A percentile compares a stretch with the other conserved stretches of the same genome.
These are phyloP conservation scores for Darksidea phi DNA, from an alignment of 495 filamentous ascomycete genomes.

Conservation along the genomic window DNA sequence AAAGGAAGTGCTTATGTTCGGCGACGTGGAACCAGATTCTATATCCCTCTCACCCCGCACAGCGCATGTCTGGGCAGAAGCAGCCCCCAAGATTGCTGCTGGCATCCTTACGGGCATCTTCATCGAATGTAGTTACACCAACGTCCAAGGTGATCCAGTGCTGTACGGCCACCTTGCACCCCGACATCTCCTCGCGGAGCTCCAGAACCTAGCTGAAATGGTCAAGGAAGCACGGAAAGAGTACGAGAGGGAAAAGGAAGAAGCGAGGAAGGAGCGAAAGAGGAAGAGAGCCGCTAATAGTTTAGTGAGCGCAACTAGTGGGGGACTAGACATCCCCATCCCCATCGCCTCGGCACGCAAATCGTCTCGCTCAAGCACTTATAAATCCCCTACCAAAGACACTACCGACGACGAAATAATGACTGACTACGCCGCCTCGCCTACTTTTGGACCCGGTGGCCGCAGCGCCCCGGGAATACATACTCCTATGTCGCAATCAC, in stretches of 20 bases:
- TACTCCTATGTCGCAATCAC: not conserved
- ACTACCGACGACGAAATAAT: constrained; percentile 30
- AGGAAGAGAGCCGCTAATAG: constrained; percentile 39
- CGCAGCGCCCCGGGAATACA: constrained; percentile 8
- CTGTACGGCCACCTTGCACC: constrained; percentile 90
- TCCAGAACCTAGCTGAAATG: constrained; percentile 65
- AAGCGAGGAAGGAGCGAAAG: constrained; percentile 34
- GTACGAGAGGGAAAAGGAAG: constrained; percentile 35
- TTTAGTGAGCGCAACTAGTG: not conserved
- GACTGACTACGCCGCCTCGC: constrained; percentile 23
- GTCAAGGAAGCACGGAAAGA: constrained; percentile 52
- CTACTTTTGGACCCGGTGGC: constrained; percentile 5
- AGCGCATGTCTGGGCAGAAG: constrained; percentile 73
- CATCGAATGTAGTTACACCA: constrained; percentile 92
- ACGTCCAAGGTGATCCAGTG: constrained; percentile 66
- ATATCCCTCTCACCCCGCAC: constrained; percentile 81
- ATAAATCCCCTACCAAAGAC: constrained; percentile 7
- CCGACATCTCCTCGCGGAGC: constrained; percentile 72
- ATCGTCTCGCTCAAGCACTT: not conserved
- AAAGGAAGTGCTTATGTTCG: constrained; percentile 82
- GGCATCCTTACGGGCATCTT: constrained; percentile 75
- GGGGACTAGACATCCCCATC: not conserved
- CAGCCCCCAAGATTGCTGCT: constrained; percentile 72
- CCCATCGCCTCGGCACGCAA: constrained; percentile 1
- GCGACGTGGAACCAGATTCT: constrained; percentile 90